phyloP scores from a whole-genome alignment of 495 filamentous ascomycete genomes.

The Trichoderma erinaceum region DNA sequence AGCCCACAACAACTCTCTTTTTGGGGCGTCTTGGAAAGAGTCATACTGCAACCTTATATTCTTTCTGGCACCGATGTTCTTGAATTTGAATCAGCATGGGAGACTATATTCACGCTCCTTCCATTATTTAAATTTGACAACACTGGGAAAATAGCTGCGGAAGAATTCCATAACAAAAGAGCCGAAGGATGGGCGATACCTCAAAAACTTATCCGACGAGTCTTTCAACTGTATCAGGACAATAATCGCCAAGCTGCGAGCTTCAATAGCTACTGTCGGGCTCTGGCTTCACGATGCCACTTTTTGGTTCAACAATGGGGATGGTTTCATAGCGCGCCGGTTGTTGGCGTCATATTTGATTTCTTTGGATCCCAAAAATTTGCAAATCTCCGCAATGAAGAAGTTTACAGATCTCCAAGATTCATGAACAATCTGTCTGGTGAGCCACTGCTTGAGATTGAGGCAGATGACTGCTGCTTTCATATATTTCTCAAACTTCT shows the following conservation, averaged over 20 bases:
- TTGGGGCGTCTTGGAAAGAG: constrained; percentile 52
- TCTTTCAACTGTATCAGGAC: constrained; percentile 58
- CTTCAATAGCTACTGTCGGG: constrained; percentile 76
- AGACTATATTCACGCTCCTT: constrained; percentile 62
- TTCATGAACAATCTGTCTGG: constrained; percentile 71
- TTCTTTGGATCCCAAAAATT: constrained; percentile 78
- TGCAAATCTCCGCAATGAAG: constrained; percentile 69
- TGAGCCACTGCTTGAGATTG: constrained; percentile 53
- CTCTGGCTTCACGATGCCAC: constrained; percentile 68
- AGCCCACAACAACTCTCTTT: constrained; percentile 43
- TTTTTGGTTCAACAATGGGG: constrained; percentile 75
- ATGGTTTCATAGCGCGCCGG: constrained; percentile 72
- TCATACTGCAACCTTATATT: constrained; percentile 32
- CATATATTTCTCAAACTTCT: constrained; percentile 88
- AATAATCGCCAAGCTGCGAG: constrained; percentile 52
- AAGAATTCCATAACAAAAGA: constrained; percentile 45
- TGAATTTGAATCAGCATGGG: constrained; percentile 66
- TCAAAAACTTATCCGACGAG: constrained; percentile 56
- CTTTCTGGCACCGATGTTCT: constrained; percentile 41
- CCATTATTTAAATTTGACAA: constrained; percentile 73
- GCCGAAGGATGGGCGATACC: constrained; percentile 70
- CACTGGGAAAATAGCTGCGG: constrained; percentile 53
- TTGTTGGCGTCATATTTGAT: constrained; percentile 79
- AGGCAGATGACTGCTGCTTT: constrained; percentile 75
- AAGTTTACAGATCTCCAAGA: constrained; percentile 63